These are phyloP conservation scores for Zoysia pacifica DNA, from an alignment of 176 grass and related monocot genomes.

Conservation along the genomic window DNA sequence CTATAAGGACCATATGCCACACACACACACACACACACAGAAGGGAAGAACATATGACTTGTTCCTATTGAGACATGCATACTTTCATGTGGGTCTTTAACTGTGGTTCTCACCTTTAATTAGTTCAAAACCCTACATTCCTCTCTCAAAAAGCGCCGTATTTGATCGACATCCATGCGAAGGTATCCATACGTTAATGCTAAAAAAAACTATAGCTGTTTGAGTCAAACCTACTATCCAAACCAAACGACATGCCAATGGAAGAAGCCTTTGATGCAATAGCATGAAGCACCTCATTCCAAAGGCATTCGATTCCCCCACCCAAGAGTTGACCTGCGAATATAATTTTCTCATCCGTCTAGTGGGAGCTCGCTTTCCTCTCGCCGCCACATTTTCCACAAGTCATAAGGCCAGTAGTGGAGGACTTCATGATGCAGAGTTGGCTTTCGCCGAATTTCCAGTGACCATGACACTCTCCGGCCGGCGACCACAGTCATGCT, in stretches of 20 bases:
- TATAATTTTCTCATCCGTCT: constrained; percentile 52
- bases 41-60: constrained; percentile 21
- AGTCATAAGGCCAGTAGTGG: constrained; percentile 67
- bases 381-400: constrained; percentile 38
- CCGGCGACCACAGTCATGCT: constrained; percentile 37
- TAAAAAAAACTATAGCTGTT: constrained; percentile 45
- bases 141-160: constrained; percentile 39
- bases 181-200: constrained; percentile 47
- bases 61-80: constrained; percentile 35
- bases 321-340: constrained; percentile 95
- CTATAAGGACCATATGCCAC: too few species aligned
- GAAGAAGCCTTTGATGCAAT: constrained; percentile 69
- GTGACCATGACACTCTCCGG: constrained; percentile 40
- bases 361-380: constrained; percentile 46
- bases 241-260: constrained; percentile 54
- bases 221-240: constrained; percentile 70
- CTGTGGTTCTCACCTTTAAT: constrained; percentile 29
- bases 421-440: constrained; percentile 43
- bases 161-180: constrained; percentile 45
- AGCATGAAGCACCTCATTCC: constrained; percentile 61
- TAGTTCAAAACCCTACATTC: constrained; percentile 43
- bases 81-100: constrained; percentile 35
- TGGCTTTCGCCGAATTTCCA: constrained; percentile 34
- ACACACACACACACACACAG: too few species aligned
- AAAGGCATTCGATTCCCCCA: constrained; percentile 87